Evolutionary conservation across 2,329 filamentous ascomycete genomes (phyloP).

Genomic region (Colletotrichum cereale): DNA sequence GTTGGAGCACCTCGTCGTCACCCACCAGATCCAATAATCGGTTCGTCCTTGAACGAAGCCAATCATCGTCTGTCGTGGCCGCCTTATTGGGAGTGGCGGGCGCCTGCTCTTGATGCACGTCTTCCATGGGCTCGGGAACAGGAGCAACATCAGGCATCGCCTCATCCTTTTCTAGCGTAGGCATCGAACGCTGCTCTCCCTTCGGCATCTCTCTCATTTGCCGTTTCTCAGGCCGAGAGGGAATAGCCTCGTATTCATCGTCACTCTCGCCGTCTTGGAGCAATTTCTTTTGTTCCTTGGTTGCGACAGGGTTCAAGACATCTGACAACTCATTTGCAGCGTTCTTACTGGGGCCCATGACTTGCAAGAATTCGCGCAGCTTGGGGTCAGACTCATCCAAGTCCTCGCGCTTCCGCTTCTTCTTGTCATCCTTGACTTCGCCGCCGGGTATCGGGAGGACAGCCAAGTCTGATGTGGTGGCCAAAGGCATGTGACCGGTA

Average conservation of each 20-base stretch:
- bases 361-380: constrained; percentile 85
- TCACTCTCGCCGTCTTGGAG: constrained; percentile 72
- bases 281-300: constrained; percentile 48
- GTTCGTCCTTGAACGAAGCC: constrained; percentile 90
- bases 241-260: constrained; percentile 79
- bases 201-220: constrained; percentile 42
- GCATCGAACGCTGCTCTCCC: constrained; percentile 29
- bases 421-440: constrained; percentile 47
- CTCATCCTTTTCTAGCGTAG: constrained; percentile 39
- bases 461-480: constrained; percentile 35
- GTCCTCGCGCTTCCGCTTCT: constrained; percentile 77
- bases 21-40: constrained; percentile 87
- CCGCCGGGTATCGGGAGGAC: constrained; percentile 41
- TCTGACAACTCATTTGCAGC: constrained; percentile 43
- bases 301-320: constrained; percentile 33
- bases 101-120: constrained; percentile 31
- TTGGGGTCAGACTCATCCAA: constrained; percentile 78
- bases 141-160: constrained; percentile 27
- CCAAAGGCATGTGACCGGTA: constrained; percentile 7
- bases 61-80: constrained; percentile 83
- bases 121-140: constrained; percentile 13
- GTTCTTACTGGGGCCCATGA: constrained; percentile 76
- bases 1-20: constrained; percentile 67
- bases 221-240: constrained; percentile 64
- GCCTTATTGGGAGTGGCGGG: constrained; percentile 11